These are phyloP conservation scores for Mrakia blollopis DNA, from an alignment of 768 basidiomycete species.

Conservation along the genomic window DNA sequence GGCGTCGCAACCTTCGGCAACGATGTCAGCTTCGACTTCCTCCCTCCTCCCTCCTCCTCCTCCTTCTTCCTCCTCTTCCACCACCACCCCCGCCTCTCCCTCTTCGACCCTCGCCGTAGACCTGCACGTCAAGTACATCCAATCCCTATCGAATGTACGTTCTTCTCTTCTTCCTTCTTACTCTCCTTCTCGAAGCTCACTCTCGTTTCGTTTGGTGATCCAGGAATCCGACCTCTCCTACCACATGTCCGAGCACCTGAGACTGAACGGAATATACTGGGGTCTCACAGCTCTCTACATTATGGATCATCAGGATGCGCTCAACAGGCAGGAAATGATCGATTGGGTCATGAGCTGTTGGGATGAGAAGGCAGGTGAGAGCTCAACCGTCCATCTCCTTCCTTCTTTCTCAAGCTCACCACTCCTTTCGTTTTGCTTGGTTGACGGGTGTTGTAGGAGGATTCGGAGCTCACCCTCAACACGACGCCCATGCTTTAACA, in stretches of 20 bases:
- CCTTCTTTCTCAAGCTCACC: background rate
- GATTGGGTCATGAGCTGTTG: slow-evolving; percentile 90
- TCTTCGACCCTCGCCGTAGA: slow-evolving; percentile 48
- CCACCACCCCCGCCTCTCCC: background rate
- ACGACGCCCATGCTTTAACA: slow-evolving; percentile 81
- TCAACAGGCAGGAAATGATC: slow-evolving; percentile 78
- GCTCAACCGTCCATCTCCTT: background rate
- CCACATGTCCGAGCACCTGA: slow-evolving; percentile 85
- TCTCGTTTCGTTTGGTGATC: background rate
- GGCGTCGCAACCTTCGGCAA: background rate
- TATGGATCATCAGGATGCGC: slow-evolving; percentile 70
- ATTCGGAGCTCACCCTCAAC: slow-evolving; percentile 86
- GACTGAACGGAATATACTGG: slow-evolving; percentile 96
- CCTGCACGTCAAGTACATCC: slow-evolving; percentile 69
- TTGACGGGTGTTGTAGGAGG: slow-evolving; percentile 55
- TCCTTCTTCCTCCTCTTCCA: background rate
- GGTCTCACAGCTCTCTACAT: slow-evolving; percentile 79
- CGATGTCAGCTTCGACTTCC: slow-evolving; percentile 6
- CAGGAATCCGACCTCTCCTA: slow-evolving; percentile 70
- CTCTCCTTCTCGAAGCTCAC: background rate
- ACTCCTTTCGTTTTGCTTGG: too few relatives aligned
- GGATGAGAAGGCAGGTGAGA: slow-evolving; percentile 76
- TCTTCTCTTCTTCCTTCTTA: background rate
- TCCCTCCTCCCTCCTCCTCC: background rate
- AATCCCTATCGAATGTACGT: slow-evolving; percentile 49